Evolutionary conservation across 1,284 basidiomycete genomes (phyloP).

Genomic region (Inonotus hispidus): DNA sequence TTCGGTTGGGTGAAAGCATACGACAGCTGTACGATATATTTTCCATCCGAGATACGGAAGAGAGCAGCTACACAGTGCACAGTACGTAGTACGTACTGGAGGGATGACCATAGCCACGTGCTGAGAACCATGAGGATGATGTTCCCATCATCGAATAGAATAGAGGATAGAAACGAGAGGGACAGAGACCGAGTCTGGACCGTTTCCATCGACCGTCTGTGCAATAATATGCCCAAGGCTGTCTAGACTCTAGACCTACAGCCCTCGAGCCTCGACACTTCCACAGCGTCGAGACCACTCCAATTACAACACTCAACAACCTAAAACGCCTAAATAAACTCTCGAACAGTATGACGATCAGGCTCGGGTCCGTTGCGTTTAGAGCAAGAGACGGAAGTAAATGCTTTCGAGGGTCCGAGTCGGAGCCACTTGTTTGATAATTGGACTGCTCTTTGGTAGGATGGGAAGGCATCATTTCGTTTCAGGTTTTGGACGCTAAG

Average conservation of each 20-base stretch:
- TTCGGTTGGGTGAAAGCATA: too few species aligned
- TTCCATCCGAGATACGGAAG: too few species aligned
- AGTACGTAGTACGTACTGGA: too few species aligned
- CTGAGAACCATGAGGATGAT: too few species aligned
- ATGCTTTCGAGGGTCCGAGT: background rate
- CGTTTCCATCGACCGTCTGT: background rate
- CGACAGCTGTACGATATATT: too few species aligned
- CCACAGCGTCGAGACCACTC: background rate
- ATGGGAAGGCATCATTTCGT: background rate
- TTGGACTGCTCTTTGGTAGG: background rate
- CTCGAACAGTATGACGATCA: background rate
- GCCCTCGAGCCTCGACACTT: background rate
- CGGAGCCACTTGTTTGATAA: too few species aligned
- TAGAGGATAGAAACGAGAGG: too few species aligned
- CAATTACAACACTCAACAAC: background rate
- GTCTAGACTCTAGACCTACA: too few species aligned
- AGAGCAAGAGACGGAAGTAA: background rate
- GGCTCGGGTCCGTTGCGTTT: background rate
- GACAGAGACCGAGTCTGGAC: background rate
- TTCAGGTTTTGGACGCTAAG: background rate
- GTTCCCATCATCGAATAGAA: too few species aligned
- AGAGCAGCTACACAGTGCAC: too few species aligned
- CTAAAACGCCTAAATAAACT: conserved; percentile 6
- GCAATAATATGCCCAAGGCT: background rate
- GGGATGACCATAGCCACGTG: too few species aligned